Conservation (phyloP, 1,284 basidiomycete genomes). For the Fomitopsis schrenkii region DNA sequence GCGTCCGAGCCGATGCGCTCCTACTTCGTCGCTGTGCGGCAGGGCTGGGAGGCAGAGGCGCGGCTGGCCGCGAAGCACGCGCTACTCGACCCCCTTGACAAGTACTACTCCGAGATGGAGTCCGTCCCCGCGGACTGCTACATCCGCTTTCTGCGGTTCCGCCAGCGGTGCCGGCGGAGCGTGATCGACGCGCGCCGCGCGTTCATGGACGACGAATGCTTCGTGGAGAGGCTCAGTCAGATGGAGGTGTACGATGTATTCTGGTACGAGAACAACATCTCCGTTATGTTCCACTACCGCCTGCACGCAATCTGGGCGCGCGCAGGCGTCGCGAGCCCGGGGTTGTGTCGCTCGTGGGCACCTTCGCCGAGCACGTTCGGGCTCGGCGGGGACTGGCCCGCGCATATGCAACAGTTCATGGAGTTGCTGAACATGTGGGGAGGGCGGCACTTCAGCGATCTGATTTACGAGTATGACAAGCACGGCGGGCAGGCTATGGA, state of each 20-base stretch:
- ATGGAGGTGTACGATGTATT: background rate
- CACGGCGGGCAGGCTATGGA: background rate
- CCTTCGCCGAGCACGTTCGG: background rate
- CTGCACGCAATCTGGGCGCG: background rate
- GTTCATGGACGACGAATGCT: background rate
- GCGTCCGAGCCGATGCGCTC: conserved; percentile 23
- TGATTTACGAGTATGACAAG: background rate
- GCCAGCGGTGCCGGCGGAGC: background rate
- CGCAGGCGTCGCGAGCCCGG: background rate
- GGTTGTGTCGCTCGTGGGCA: background rate
- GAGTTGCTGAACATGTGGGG: background rate
- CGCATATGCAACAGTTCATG: background rate
- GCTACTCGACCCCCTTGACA: background rate
- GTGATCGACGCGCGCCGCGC: background rate
- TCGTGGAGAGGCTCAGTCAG: background rate
- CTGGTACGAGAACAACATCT: background rate
- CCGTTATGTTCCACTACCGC: background rate
- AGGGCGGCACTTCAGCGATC: background rate
- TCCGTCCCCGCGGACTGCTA: conserved; percentile 8
- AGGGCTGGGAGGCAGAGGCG: conserved; percentile 14
- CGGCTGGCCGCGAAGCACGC: background rate
- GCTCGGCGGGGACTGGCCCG: background rate
- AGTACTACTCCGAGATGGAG: conserved; percentile 13
- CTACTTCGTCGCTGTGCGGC: conserved; percentile 29
- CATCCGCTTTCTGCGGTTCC: conserved; percentile 7